These are phyloP conservation scores for Marchantia paleacea DNA, from an alignment of 225 moss, liverwort and hornwort genomes.

Conservation along the genomic window DNA sequence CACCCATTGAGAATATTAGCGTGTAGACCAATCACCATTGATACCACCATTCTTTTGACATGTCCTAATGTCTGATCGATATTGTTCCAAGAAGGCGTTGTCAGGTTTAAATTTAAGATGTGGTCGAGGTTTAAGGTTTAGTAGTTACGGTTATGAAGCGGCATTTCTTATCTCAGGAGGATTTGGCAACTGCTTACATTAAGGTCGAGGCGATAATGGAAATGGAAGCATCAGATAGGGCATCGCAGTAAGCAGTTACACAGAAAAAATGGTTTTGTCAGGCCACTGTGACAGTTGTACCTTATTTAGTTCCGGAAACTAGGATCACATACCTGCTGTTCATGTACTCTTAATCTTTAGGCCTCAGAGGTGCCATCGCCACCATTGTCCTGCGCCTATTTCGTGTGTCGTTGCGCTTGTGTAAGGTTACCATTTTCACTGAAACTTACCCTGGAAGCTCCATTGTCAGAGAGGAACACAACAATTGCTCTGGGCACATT, in stretches of 20 bases:
- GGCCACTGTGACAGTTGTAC: neutral
- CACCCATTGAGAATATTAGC: conserved; percentile 70
- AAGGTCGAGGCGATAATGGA: neutral
- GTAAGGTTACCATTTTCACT: too few relatives aligned
- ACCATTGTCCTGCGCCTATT: too few relatives aligned
- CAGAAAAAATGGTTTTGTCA: neutral
- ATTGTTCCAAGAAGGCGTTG: neutral
- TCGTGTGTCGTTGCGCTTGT: too few relatives aligned
- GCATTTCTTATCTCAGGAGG: neutral
- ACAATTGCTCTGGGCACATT: too few relatives aligned
- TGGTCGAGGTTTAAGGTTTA: neutral
- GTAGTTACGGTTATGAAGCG: neutral
- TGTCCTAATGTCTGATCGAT: neutral
- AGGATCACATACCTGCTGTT: neutral
- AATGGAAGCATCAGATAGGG: neutral
- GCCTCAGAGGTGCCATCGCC: too few relatives aligned
- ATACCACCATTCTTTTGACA: neutral
- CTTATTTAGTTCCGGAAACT: neutral
- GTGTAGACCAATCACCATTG: conserved; percentile 40
- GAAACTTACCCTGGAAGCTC: too few relatives aligned
- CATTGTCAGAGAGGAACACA: too few relatives aligned
- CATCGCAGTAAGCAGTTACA: neutral
- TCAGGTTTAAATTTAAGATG: neutral
- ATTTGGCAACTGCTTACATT: neutral
- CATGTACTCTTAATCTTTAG: too few relatives aligned